Evolutionary conservation across 2,329 filamentous ascomycete species (phyloP).

Genomic region (Escovopsis sp.): DNA sequence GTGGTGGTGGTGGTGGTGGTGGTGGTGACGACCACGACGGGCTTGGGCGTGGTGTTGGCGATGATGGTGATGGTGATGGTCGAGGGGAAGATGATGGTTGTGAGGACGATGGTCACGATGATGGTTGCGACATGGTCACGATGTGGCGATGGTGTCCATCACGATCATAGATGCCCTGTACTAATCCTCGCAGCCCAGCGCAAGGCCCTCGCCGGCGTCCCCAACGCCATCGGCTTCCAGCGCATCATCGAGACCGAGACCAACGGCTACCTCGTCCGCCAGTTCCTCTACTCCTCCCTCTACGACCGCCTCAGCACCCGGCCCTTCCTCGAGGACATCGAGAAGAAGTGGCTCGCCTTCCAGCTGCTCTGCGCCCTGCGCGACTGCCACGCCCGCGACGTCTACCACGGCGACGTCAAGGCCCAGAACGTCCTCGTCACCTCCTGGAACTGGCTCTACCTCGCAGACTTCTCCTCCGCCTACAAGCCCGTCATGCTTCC

Average conservation of each 20-base stretch:
- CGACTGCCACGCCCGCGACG: conserved; percentile 75
- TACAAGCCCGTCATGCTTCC: conserved; percentile 91
- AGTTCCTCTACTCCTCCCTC: conserved; percentile 90
- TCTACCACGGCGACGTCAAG: conserved; percentile 98
- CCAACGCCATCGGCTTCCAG: conserved; percentile 83
- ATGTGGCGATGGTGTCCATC: no score
- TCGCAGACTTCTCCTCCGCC: conserved; percentile 90
- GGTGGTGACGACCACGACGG: no score
- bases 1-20: not conserved
- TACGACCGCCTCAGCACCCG: conserved; percentile 95
- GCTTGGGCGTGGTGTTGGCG: no score
- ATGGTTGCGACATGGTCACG: no score
- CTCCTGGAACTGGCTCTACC: conserved; percentile 98
- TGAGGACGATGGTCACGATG: no score
- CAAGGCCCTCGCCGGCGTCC: conserved; percentile 62
- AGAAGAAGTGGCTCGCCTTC: conserved; percentile 97
- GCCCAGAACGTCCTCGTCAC: conserved; percentile 94
- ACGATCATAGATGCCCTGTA: no score
- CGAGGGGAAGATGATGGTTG: no score
- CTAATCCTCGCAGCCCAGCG: conserved; percentile 67
- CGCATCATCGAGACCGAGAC: conserved; percentile 81
- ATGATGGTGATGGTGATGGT: no score
- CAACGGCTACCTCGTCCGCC: conserved; percentile 83
- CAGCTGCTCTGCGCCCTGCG: conserved; percentile 84
- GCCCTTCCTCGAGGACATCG: conserved; percentile 90